Evolutionary conservation across 768 basidiomycete genomes (phyloP).

Genomic region (Xanthoconium purpureum): DNA sequence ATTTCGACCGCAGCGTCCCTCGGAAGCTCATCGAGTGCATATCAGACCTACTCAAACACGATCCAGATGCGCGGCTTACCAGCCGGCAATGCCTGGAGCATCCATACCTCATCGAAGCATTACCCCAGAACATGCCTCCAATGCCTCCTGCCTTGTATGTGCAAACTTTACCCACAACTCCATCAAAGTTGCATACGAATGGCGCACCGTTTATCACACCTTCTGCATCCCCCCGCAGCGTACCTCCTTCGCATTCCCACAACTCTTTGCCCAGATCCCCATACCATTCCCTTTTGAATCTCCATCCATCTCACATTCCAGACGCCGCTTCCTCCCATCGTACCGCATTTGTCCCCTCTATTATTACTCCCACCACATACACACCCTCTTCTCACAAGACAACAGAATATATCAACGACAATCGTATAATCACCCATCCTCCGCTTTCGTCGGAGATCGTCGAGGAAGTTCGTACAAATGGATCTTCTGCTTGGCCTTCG

Average conservation of each 20-base stretch:
- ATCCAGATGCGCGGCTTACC: conserved; percentile 83
- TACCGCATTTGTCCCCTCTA: conserved; percentile 46
- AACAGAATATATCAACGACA: conserved; percentile 35
- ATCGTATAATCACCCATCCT: conserved; percentile 34
- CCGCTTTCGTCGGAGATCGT: conserved; percentile 29
- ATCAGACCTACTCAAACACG: conserved; percentile 86
- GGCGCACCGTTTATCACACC: conserved; percentile 36
- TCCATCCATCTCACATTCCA: conserved; percentile 41
- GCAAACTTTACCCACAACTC: conserved; percentile 36
- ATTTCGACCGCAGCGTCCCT: conserved; percentile 80
- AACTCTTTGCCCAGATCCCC: conserved; percentile 38
- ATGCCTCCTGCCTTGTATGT: conserved; percentile 51
- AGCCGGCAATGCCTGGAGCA: conserved; percentile 86
- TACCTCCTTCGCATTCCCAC: conserved; percentile 51
- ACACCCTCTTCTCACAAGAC: conserved; percentile 34
- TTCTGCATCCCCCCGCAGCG: conserved; percentile 41
- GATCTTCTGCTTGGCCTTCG: conserved; percentile 24
- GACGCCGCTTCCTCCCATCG: conserved; percentile 53
- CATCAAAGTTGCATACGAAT: conserved; percentile 38
- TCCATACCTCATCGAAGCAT: conserved; percentile 81
- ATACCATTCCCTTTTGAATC: conserved; percentile 38
- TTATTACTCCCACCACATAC: conserved; percentile 29
- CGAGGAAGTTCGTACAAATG: conserved; percentile 30
- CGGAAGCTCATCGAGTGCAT: conserved; percentile 87
- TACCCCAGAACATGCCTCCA: conserved; percentile 62